Evolutionary conservation across 805 yeast species (phyloP).

Genomic region (Candida verbasci): DNA sequence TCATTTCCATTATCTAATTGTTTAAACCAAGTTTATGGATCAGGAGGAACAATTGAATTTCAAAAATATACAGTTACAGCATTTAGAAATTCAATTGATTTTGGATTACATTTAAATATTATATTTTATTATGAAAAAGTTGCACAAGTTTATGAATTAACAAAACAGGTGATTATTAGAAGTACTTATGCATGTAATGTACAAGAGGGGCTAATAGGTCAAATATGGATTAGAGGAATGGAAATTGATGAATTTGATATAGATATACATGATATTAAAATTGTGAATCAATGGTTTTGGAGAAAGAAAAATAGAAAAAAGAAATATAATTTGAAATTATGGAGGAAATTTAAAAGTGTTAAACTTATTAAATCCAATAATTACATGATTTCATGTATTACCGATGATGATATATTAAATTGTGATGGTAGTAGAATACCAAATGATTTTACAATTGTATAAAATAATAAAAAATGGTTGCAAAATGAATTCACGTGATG

Average conservation of each 20-base stretch:
- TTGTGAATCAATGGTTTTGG: too few relatives aligned
- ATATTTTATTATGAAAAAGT: constrained; percentile 7
- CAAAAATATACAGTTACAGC: neutral
- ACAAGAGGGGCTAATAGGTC: constrained; percentile 6
- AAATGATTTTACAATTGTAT: neutral
- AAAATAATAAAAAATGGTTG: neutral
- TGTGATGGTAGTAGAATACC: constrained; percentile 3
- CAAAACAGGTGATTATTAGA: constrained; percentile 1
- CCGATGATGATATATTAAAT: constrained; percentile 5
- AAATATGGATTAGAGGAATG: constrained; percentile 4
- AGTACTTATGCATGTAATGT: constrained; percentile 7
- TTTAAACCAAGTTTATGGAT: constrained; percentile 7
- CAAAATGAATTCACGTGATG: constrained; percentile 2
- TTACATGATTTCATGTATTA: constrained; percentile 6
- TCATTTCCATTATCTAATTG: constrained; percentile 7
- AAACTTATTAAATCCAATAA: constrained; percentile 4
- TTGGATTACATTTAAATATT: constrained; percentile 4
- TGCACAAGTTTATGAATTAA: constrained; percentile 4
- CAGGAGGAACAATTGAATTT: constrained; percentile 7
- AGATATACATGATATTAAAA: neutral
- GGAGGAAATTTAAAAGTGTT: constrained; percentile 4
- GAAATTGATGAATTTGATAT: constrained; percentile 1
- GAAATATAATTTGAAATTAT: constrained; percentile 1
- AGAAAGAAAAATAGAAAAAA: neutral
- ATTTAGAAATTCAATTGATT: constrained; percentile 6